Percentiles rank a stretch among this genome's conserved stretches.
These are phyloP conservation scores for Pseudevernia furfuracea DNA, from an alignment of 495 filamentous ascomycete species.

Conservation along the genomic window DNA sequence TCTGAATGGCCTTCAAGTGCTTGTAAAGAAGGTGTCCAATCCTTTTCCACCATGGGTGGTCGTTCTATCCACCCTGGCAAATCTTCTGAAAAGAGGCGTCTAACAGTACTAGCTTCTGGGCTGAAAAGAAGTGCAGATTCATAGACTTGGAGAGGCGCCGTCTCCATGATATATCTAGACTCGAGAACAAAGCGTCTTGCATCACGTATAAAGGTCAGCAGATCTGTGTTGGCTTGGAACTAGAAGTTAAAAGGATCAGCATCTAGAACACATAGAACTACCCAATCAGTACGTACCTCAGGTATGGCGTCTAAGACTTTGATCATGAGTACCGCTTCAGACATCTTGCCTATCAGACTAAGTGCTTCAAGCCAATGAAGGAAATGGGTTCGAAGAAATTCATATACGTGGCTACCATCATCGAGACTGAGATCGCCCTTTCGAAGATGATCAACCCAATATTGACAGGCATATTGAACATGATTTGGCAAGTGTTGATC, in stretches of 20 bases:
- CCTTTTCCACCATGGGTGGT: slow-evolving; percentile 8
- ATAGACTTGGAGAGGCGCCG: slow-evolving; percentile 14
- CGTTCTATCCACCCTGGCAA: slow-evolving; percentile 14
- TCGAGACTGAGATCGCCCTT: slow-evolving; percentile 12
- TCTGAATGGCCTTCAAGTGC: slow-evolving; percentile 25
- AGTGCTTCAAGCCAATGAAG: slow-evolving; percentile 28
- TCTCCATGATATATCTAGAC: slow-evolving; percentile 8
- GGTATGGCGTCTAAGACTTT: slow-evolving; percentile 5
- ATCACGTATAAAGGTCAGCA: slow-evolving; percentile 5
- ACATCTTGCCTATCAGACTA: slow-evolving; percentile 21
- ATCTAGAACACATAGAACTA: not conserved
- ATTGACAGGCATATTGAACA: slow-evolving; percentile 30
- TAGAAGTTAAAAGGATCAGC: slow-evolving; percentile 7
- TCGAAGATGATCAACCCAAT: slow-evolving; percentile 31
- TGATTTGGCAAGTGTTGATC: slow-evolving; percentile 23
- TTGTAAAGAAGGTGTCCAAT: slow-evolving; percentile 17
- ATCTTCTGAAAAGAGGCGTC: slow-evolving; percentile 7
- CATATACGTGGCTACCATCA: slow-evolving; percentile 22
- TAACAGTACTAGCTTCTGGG: slow-evolving; percentile 8
- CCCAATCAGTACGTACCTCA: not conserved
- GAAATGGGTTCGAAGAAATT: slow-evolving; percentile 23
- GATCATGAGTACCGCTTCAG: slow-evolving; percentile 17
- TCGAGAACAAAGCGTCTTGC: slow-evolving; percentile 12
- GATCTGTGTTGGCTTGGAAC: slow-evolving; percentile 1
- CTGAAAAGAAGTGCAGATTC: slow-evolving; percentile 6